These are phyloP conservation scores for Candida orba DNA, from an alignment of 805 yeast genomes.

Conservation along the genomic window DNA sequence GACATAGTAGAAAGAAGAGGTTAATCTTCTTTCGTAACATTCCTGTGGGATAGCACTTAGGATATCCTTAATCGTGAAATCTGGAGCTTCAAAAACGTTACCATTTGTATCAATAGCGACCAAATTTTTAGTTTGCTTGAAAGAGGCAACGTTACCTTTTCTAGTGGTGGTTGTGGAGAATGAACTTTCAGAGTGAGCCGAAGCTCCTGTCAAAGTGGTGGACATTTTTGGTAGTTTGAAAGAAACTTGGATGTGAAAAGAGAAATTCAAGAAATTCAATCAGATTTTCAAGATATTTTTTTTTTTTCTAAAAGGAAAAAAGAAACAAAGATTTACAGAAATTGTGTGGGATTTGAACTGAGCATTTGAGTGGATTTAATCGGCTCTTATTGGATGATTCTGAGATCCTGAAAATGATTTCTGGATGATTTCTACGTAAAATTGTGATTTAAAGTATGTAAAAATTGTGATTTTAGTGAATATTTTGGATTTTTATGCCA, in stretches of 20 bases:
- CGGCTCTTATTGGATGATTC: too few species aligned
- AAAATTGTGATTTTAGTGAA: too few species aligned
- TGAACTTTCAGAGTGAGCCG: slow-evolving; percentile 1
- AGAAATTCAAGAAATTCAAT: background rate
- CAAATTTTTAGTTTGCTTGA: slow-evolving; percentile 8
- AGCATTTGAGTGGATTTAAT: too few species aligned
- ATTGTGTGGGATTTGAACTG: too few species aligned
- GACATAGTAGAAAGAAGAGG: slow-evolving; percentile 54
- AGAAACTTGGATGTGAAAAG: background rate
- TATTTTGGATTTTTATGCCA: too few species aligned
- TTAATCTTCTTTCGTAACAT: slow-evolving; percentile 60
- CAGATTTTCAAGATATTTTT: too few species aligned
- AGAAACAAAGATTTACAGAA: too few species aligned
- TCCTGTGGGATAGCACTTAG: slow-evolving; percentile 64
- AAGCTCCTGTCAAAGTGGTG: slow-evolving; percentile 10
- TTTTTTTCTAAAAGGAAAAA: too few species aligned
- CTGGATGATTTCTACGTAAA: too few species aligned
- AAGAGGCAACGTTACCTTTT: slow-evolving; percentile 10
- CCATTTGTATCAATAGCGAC: slow-evolving; percentile 41
- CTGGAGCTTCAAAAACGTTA: slow-evolving; percentile 64
- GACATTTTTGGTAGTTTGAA: slow-evolving; percentile 8
- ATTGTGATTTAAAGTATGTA: too few species aligned
- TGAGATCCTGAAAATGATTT: too few species aligned
- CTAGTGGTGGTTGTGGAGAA: slow-evolving; percentile 9
- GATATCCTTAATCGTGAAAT: slow-evolving; percentile 68